Evolutionary conservation across 495 filamentous ascomycete genomes (phyloP).

Genomic region (Echria macrotheca): DNA sequence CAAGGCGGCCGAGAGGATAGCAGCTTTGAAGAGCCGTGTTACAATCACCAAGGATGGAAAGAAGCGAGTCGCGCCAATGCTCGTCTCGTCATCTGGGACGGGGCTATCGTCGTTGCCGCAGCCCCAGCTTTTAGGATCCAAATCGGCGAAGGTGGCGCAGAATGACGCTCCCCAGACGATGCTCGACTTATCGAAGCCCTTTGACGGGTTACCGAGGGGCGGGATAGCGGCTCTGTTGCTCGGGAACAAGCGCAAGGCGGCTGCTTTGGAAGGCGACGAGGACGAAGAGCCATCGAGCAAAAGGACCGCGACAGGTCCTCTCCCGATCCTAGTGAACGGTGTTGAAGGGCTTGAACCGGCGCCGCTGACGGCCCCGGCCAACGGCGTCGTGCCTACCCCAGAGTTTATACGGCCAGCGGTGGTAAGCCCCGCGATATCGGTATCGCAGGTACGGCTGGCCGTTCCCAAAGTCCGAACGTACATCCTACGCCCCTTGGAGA

Average conservation of each 20-base stretch:
- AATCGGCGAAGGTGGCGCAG: slow-evolving; percentile 51
- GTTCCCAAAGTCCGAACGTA: slow-evolving; percentile 81
- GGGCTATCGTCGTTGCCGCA: slow-evolving; percentile 85
- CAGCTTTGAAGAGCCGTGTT: slow-evolving; percentile 79
- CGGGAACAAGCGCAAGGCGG: slow-evolving; percentile 86
- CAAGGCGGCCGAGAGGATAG: slow-evolving; percentile 60
- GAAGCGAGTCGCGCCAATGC: slow-evolving; percentile 86
- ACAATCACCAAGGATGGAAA: slow-evolving; percentile 96
- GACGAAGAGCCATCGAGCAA: slow-evolving; percentile 58
- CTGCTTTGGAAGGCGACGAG: slow-evolving; percentile 59
- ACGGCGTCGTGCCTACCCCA: slow-evolving; percentile 68
- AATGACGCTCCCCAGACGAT: slow-evolving; percentile 77
- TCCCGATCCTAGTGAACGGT: slow-evolving; percentile 69
- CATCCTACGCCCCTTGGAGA: slow-evolving; percentile 63
- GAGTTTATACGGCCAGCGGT: slow-evolving; percentile 86
- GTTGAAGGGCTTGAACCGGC: slow-evolving; percentile 70
- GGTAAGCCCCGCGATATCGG: slow-evolving; percentile 66
- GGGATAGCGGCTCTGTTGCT: slow-evolving; percentile 79
- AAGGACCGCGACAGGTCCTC: slow-evolving; percentile 59
- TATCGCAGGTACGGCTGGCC: slow-evolving; percentile 82
- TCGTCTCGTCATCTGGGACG: slow-evolving; percentile 79
- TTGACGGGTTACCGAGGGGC: slow-evolving; percentile 86
- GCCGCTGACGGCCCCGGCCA: slow-evolving; percentile 43
- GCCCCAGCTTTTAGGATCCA: slow-evolving; percentile 70
- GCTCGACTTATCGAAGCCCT: slow-evolving; percentile 89